A percentile compares a stretch with the other conserved stretches of the same genome.
Evolutionary conservation across 768 basidiomycete genomes (phyloP).

Genomic region (Scleroderma bovista): DNA sequence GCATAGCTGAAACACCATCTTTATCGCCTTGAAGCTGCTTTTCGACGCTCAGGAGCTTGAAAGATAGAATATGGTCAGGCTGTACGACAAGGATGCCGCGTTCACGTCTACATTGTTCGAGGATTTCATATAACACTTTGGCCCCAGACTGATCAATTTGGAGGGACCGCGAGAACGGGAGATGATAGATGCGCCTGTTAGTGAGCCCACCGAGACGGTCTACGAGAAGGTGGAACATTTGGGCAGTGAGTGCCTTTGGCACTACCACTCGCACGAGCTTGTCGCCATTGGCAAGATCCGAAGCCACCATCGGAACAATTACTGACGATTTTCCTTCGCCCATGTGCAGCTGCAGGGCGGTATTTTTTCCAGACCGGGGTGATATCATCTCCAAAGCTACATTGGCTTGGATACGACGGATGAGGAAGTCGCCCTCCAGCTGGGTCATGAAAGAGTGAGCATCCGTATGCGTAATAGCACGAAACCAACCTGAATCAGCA

Average conservation of each 20-base stretch:
- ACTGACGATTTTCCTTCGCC: constrained; percentile 51
- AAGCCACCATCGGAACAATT: constrained; percentile 40
- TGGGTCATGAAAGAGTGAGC: constrained; percentile 7
- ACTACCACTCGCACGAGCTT: constrained; percentile 45
- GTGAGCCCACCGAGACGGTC: constrained; percentile 39
- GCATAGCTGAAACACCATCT: constrained; percentile 2
- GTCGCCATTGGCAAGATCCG: constrained; percentile 37
- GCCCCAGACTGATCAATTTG: constrained; percentile 14
- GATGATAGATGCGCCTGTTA: constrained; percentile 42
- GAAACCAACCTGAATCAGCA: too few relatives aligned
- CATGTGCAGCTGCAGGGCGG: constrained; percentile 49
- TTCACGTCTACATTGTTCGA: constrained; percentile 32
- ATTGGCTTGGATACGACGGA: constrained; percentile 37
- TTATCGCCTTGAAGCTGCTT: constrained; percentile 12
- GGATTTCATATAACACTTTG: constrained; percentile 25
- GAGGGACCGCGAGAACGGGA: constrained; percentile 46
- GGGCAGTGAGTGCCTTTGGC: constrained; percentile 40
- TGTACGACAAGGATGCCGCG: constrained; percentile 45
- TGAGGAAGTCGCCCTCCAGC: constrained; percentile 41
- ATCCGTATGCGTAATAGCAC: not conserved
- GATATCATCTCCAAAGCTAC: constrained; percentile 45
- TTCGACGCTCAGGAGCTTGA: constrained; percentile 44
- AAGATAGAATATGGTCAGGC: constrained; percentile 51
- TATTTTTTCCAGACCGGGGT: constrained; percentile 32
- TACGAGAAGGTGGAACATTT: constrained; percentile 47